Base-by-base conservation (phyloP, 805 yeast species). In the Maudiozyma saulgeensis region DNA sequence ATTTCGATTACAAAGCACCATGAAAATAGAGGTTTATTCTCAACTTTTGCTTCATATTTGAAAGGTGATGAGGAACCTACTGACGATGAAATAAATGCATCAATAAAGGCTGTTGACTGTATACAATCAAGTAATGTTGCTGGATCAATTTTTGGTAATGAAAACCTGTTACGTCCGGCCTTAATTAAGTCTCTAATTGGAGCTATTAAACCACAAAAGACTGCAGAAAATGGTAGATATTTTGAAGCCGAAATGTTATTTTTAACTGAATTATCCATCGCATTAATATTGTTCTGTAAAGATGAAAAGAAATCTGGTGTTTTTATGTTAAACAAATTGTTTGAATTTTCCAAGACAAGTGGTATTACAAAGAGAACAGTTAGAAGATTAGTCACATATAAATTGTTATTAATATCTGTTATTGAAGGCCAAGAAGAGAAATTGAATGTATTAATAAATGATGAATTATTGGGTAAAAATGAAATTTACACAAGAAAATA, bases 11-110 rank as follows among this genome's bases (percentile, higher is more conserved):
- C 79, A 37, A 76, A 82, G 58, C 69, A 78, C 1, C 80, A 80
- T 45, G 81, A 84, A 0, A 77, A 80, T 37, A 85, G 81, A 57
- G 95, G 98, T 2, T 62, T 93, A n/a, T 78, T 93, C 49, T 86
- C 96, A 0, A 86, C 98, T 0, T 82, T 93, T 58, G 89, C 97
- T 1, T 87, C 96, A 0, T 91, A 89, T 60, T 76, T 93, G 66
- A 87, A 93, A 54, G 93, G 97, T 18, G 97, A 89, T 59, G 95
- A 87, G 48, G 98, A 91, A 64, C 99, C 99, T 12, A 79, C 95
- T 1, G 95, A 87, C 49, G 96, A 87, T 60, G 97, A 91, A 57
- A 83, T 93, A 45, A 96, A 89, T 54, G 78, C 87, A 5, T 87
- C 98, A 0, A 65, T 84, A 13, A 82, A 88, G 5, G 85, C 96